These are phyloP conservation scores for Pleurotus ostreatus DNA, from an alignment of 768 basidiomycete genomes.

Conservation along the genomic window DNA sequence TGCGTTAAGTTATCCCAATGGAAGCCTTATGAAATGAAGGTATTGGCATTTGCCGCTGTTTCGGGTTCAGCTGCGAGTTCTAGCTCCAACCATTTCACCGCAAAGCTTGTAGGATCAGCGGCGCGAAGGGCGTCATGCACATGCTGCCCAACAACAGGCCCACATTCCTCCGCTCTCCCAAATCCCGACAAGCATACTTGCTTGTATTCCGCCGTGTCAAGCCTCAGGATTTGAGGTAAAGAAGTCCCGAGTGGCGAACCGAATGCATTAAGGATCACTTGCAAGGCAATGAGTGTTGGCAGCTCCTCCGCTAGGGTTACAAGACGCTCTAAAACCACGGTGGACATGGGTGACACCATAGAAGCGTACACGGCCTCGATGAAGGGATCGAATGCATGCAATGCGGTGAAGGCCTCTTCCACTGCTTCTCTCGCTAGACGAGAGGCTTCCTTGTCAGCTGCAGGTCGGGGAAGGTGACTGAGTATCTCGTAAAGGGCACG, in stretches of 20 bases:
- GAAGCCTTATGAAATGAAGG: constrained; percentile 6
- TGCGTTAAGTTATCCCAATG: constrained; percentile 3
- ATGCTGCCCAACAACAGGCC: constrained; percentile 50
- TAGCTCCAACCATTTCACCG: constrained; percentile 48
- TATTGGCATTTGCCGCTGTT: constrained; percentile 8
- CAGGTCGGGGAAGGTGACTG: constrained; percentile 56
- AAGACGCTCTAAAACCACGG: constrained; percentile 38
- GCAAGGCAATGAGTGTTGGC: constrained; percentile 72
- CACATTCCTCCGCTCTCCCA: constrained; percentile 73
- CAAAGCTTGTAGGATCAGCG: constrained; percentile 19
- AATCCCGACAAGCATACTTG: constrained; percentile 70
- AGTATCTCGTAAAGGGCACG: constrained; percentile 62
- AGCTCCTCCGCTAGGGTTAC: constrained; percentile 55
- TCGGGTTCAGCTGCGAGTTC: constrained; percentile 28
- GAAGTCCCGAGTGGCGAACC: constrained; percentile 27
- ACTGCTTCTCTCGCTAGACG: constrained; percentile 75
- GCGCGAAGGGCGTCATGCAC: constrained; percentile 46
- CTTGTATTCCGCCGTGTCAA: constrained; percentile 63
- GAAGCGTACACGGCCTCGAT: constrained; percentile 43
- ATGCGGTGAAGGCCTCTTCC: constrained; percentile 69
- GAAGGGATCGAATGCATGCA: constrained; percentile 52
- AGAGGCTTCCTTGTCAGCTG: constrained; percentile 39
- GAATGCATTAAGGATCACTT: constrained; percentile 55
- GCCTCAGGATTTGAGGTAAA: constrained; percentile 51
- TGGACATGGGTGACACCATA: constrained; percentile 14